Percentiles rank a stretch among this genome's conserved stretches.
phyloP scores from a whole-genome alignment of 2,329 filamentous ascomycete genomes.

The Byssoonygena ceratinophila region DNA sequence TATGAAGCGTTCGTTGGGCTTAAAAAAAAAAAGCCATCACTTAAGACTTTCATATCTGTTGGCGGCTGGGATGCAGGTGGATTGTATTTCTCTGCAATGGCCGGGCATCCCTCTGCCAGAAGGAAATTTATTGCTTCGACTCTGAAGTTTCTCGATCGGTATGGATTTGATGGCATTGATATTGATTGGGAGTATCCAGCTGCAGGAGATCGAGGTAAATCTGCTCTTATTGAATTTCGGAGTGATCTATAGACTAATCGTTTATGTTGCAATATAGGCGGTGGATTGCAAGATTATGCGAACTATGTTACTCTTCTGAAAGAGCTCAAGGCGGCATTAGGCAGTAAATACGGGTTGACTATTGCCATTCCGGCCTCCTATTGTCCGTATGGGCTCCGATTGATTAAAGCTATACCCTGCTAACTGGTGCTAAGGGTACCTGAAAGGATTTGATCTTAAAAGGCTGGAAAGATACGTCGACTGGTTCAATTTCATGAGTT shows the following conservation, averaged over 20 bases:
- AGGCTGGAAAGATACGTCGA: conserved; percentile 17
- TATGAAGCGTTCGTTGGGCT: conserved; percentile 21
- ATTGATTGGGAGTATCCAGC: conserved; percentile 12
- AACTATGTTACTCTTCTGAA: conserved; percentile 6
- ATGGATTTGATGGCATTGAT: conserved; percentile 13
- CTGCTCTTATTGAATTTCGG: no score
- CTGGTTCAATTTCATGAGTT: conserved; percentile 24
- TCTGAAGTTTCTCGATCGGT: conserved; percentile 6
- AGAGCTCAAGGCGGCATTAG: background rate
- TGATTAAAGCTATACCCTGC: no score
- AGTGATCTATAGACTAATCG: background rate
- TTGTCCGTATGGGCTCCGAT: no score
- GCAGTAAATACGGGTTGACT: background rate
- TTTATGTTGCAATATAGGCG: background rate
- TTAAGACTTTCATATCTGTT: conserved; percentile 30
- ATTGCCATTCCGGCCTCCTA: background rate
- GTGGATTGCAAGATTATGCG: background rate
- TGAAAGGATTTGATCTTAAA: conserved; percentile 21
- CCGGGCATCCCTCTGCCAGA: conserved; percentile 6
- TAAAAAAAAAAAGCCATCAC: conserved; percentile 23
- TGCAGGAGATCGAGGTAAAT: conserved; percentile 7
- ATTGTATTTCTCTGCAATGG: conserved; percentile 14
- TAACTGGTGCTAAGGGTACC: conserved; percentile 15
- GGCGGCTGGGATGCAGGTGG: conserved; percentile 31
- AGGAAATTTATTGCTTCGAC: background rate